Evolutionary conservation across 495 filamentous ascomycete species (phyloP).

Genomic region (Podospora pseudoanserina): DNA sequence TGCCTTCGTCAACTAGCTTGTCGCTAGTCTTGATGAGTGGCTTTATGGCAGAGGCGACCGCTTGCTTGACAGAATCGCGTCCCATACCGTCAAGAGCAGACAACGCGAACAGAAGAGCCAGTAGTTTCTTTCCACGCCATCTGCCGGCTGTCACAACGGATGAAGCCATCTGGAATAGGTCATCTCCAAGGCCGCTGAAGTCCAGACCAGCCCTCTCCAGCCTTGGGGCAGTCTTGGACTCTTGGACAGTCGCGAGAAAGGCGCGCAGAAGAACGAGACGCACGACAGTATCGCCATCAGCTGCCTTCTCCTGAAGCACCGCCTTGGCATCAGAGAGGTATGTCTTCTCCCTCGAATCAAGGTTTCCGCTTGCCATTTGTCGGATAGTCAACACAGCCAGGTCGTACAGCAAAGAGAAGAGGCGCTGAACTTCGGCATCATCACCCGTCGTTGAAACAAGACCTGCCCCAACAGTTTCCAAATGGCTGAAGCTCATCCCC

Average conservation of each 20-base stretch:
- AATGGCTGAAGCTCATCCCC: constrained; percentile 31
- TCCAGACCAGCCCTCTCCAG: constrained; percentile 20
- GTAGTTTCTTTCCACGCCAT: constrained; percentile 14
- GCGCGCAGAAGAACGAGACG: constrained; percentile 23
- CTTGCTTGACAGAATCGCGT: constrained; percentile 10
- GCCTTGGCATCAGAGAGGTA: constrained; percentile 32
- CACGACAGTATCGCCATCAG: constrained; percentile 21
- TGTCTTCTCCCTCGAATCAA: constrained; percentile 34
- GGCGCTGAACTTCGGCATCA: constrained; percentile 11
- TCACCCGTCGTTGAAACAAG: constrained; percentile 10
- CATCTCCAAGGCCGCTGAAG: constrained; percentile 11
- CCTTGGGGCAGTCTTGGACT: constrained; percentile 14
- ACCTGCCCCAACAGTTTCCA: constrained; percentile 23
- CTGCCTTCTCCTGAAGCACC: constrained; percentile 24
- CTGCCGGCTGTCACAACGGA: constrained; percentile 15
- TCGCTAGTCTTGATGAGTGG: constrained; percentile 30
- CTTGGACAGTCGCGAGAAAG: constrained; percentile 17
- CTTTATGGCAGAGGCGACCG: constrained; percentile 8
- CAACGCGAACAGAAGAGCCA: constrained; percentile 23
- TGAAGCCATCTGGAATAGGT: constrained; percentile 15
- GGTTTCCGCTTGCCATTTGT: constrained; percentile 32
- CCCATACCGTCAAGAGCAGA: constrained; percentile 22
- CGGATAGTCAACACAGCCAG: constrained; percentile 29
- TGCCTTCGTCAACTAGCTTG: constrained; percentile 26
- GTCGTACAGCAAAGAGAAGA: constrained; percentile 29